Base-by-base conservation (phyloP, 306 rosid species). In the Casuarina cunninghamiana region DNA sequence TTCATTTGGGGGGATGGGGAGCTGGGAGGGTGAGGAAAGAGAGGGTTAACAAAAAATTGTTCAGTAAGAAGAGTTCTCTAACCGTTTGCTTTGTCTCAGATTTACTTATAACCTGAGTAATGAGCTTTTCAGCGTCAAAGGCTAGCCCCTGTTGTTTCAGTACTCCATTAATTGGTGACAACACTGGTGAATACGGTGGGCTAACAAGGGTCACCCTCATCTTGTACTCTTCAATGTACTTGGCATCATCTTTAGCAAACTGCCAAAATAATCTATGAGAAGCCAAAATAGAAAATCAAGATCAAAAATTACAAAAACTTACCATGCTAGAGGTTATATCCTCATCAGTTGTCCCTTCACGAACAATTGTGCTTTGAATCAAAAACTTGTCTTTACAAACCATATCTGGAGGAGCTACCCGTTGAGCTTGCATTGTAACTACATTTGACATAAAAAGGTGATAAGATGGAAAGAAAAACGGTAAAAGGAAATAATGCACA, bases 331-430 rank as follows among this genome's bases (percentile, higher is more conserved):
- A 78, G 26, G 91, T 89, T 84, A 92, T 85, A 61, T 94, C 88
- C 77, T 86, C 89, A 71, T 84, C 81, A 37, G 86, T 78, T 81
- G 92, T 92, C 79, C 80, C 88, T 41, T 72, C 80, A 62, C 89
- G 65, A 83, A 95, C 97, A 50, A 78, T 43, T 68, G 89, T 87
- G 84, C 98, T 86, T 82, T 89, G 98, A 82, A 95, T 84, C 86
- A 95, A 85, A 75, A 95, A 95, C 90, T 95, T 95, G 82, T 95
- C 98, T 80, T 75, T 92, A 88, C 97, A 92, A n/a, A 67, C 91
- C 89, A 89, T 46, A 80, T 92, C 98, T 44, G 63, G 82, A 1
- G 91, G 93, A 61, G 76, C 80, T 55, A 63, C 84, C 79, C 77
- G 78, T 73, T 49, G 93, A 68, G 91, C 91, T 91, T 92, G 98